A percentile compares a stretch with the other conserved stretches of the same genome.
phyloP scores from a whole-genome alignment of 306 rosid genomes.

The Rubus idaeus region DNA sequence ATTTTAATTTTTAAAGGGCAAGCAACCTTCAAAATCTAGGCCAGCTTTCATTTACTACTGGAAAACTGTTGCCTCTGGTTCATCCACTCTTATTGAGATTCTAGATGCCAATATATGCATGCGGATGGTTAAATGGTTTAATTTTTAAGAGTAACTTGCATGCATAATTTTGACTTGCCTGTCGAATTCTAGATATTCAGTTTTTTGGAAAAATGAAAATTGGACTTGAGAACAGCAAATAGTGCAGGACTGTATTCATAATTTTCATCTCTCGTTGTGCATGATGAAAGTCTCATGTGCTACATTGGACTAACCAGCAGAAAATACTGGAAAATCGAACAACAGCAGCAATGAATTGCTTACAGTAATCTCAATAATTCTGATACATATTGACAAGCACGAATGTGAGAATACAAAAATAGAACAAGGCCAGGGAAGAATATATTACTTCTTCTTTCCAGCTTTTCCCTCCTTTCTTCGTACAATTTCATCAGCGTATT shows the following conservation, averaged over 20 bases:
- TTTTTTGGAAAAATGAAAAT: neutral
- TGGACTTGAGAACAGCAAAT: neutral
- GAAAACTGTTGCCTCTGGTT: neutral
- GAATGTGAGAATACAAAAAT: slow-evolving; percentile 5
- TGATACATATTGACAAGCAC: slow-evolving; percentile 21
- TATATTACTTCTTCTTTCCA: slow-evolving; percentile 75
- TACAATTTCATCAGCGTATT: slow-evolving; percentile 85
- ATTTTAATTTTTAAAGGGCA: too few species aligned
- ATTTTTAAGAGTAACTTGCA: neutral
- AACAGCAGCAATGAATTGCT: neutral
- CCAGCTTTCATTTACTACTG: neutral
- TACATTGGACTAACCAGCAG: neutral
- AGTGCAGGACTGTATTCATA: neutral
- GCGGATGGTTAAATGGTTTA: neutral
- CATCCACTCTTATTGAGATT: neutral
- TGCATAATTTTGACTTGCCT: neutral
- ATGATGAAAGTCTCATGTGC: neutral
- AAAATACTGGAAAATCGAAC: neutral
- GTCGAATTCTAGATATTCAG: neutral
- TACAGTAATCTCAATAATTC: slow-evolving; percentile 7
- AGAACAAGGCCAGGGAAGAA: neutral
- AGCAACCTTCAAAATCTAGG: too few species aligned
- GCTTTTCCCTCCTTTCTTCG: slow-evolving; percentile 98
- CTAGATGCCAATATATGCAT: too few species aligned
- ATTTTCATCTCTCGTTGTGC: neutral